Conservation (phyloP, 2,329 filamentous ascomycete species). For the Penicillium nordicum region DNA sequence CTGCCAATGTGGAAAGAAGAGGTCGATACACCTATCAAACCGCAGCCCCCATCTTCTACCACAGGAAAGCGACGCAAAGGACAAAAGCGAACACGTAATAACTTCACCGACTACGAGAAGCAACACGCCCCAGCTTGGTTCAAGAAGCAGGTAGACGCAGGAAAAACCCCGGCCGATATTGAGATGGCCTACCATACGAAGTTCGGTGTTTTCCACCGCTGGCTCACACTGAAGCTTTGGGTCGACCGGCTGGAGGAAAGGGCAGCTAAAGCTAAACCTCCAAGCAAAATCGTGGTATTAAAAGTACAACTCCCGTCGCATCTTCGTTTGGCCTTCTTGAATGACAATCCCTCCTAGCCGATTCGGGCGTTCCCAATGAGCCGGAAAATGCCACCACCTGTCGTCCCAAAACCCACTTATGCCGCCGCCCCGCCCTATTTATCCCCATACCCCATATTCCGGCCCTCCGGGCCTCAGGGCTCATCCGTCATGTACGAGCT, state of each 20-base stretch:
- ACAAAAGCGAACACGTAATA: neutral
- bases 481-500: neutral
- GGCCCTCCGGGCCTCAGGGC: neutral
- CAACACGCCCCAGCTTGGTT: slow-evolving; percentile 2
- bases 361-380: neutral
- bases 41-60: neutral
- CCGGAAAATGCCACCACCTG: neutral
- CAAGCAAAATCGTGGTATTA: neutral
- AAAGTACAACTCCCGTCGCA: neutral
- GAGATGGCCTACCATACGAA: neutral
- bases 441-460: neutral
- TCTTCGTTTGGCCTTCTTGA: neutral
- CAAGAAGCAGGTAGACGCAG: neutral
- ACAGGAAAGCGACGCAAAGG: neutral
- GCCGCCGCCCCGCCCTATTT: neutral
- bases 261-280: neutral
- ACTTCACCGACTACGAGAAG: slow-evolving; percentile 6
- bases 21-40: neutral
- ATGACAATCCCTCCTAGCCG: neutral
- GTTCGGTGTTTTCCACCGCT: slow-evolving; percentile 2
- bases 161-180: neutral
- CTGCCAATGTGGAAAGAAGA: neutral
- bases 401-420: neutral
- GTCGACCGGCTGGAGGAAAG: neutral
- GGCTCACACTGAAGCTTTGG: neutral